phyloP scores from a whole-genome alignment of 1,139 yeast genomes.

The Nakaseomyces bracarensis region DNA sequence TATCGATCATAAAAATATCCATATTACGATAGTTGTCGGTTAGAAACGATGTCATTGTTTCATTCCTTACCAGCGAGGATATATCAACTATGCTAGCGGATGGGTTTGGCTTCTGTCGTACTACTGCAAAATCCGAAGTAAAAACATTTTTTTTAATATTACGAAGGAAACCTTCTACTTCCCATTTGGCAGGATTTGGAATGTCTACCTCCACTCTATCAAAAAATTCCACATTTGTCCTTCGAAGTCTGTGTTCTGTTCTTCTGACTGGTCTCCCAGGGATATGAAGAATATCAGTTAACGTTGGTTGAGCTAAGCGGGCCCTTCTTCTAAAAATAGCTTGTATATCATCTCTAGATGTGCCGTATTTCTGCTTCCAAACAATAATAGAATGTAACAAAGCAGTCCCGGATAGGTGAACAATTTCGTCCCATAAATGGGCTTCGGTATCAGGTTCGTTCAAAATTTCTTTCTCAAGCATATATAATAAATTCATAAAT shows the following conservation, averaged over 20 bases:
- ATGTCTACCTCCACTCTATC: conserved; percentile 13
- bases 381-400: conserved; percentile 17
- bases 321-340: conserved; percentile 13
- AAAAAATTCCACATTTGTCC: conserved; percentile 6
- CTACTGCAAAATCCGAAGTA: conserved; percentile 18
- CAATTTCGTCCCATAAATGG: conserved; percentile 14
- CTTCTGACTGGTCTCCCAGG: conserved; percentile 6
- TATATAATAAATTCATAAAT: conserved; percentile 15
- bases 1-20: conserved; percentile 22
- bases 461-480: conserved; percentile 9
- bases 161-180: conserved; percentile 16
- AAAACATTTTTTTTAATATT: conserved; percentile 19
- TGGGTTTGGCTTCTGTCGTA: conserved; percentile 10
- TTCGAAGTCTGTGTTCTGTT: conserved; percentile 4
- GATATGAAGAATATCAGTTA: conserved; percentile 8
- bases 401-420: conserved; percentile 18
- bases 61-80: background rate
- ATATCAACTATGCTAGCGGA: background rate
- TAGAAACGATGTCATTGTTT: conserved; percentile 19
- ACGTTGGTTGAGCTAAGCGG: background rate
- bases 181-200: conserved; percentile 14
- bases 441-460: conserved; percentile 6
- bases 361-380: conserved; percentile 24
- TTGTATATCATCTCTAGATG: conserved; percentile 16
- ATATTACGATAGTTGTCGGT: conserved; percentile 23